A percentile compares a stretch with the other conserved stretches of the same genome.
phyloP scores from a whole-genome alignment of 2,329 filamentous ascomycete species.

The Huntiella abstrusa region DNA sequence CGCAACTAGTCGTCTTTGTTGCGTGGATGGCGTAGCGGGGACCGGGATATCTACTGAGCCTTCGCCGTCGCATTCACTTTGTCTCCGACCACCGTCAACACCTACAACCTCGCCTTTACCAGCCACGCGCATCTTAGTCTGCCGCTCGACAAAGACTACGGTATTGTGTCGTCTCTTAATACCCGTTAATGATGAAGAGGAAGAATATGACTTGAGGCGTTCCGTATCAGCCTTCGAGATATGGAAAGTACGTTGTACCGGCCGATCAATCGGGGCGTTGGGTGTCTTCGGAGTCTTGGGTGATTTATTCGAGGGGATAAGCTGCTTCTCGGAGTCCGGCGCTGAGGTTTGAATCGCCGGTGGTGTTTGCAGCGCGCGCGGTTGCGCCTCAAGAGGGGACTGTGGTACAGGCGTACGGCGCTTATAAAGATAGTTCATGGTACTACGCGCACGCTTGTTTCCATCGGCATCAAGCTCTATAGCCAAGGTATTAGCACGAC shows the following conservation, averaged over 20 bases:
- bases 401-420: conserved; percentile 23
- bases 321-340: conserved; percentile 15
- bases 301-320: neutral
- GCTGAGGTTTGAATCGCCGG: conserved; percentile 32
- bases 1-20: conserved; percentile 8
- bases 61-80: neutral
- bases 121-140: conserved; percentile 18
- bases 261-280: neutral
- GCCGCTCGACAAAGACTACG: conserved; percentile 38
- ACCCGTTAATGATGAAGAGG: conserved; percentile 2
- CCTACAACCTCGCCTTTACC: neutral
- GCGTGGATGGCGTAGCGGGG: conserved; percentile 8
- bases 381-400: conserved; percentile 12
- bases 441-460: conserved; percentile 34
- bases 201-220: conserved; percentile 5
- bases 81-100: neutral
- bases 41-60: conserved; percentile 8
- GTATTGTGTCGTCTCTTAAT: conserved; percentile 13
- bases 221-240: conserved; percentile 10
- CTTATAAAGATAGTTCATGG: conserved; percentile 35
- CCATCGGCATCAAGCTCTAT: conserved; percentile 30
- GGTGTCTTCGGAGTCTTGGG: conserved; percentile 8
- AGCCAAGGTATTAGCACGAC: neutral
- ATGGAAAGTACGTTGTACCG: conserved; percentile 8
- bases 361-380: conserved; percentile 12